phyloP scores from a whole-genome alignment of 495 filamentous ascomycete genomes.

The Neurospora sublineolata region DNA sequence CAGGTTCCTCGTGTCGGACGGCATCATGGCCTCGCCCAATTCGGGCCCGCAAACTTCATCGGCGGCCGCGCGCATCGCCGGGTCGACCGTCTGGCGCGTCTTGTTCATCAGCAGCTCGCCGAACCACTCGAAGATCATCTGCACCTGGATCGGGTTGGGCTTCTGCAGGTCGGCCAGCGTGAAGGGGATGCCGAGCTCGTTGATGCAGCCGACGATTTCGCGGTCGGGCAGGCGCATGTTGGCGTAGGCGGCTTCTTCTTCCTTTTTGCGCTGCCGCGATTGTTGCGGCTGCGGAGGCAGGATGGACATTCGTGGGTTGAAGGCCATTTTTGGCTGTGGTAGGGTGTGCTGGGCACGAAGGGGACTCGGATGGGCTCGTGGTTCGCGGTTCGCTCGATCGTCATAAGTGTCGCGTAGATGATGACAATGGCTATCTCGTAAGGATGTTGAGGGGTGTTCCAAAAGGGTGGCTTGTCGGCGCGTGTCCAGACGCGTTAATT shows the following conservation, averaged over 20 bases:
- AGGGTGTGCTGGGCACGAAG: neutral
- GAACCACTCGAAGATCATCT: constrained; percentile 96
- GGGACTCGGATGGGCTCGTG: neutral
- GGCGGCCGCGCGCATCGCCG: constrained; percentile 80
- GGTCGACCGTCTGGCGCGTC: constrained; percentile 81
- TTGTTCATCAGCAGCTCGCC: constrained; percentile 86
- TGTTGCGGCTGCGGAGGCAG: constrained; percentile 46
- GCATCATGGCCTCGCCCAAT: constrained; percentile 62
- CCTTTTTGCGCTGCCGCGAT: constrained; percentile 52
- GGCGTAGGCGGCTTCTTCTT: constrained; percentile 66
- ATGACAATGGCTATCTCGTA: neutral
- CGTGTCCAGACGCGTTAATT: neutral
- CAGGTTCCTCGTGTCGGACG: constrained; percentile 75
- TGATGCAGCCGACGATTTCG: constrained; percentile 94
- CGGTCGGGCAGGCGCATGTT: constrained; percentile 78
- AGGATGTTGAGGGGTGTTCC: neutral
- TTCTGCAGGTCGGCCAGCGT: constrained; percentile 82
- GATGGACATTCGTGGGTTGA: constrained; percentile 71
- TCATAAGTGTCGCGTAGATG: neutral
- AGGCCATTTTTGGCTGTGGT: constrained; percentile 41
- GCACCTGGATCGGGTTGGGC: constrained; percentile 83
- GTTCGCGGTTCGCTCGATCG: neutral
- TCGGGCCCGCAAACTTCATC: constrained; percentile 73
- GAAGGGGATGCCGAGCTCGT: constrained; percentile 86
- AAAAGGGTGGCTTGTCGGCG: neutral